Evolutionary conservation across 1,139 yeast species (phyloP), one percentile per base, ranked within the genome.

Genomic region (Suhomyces taliae): DNA sequence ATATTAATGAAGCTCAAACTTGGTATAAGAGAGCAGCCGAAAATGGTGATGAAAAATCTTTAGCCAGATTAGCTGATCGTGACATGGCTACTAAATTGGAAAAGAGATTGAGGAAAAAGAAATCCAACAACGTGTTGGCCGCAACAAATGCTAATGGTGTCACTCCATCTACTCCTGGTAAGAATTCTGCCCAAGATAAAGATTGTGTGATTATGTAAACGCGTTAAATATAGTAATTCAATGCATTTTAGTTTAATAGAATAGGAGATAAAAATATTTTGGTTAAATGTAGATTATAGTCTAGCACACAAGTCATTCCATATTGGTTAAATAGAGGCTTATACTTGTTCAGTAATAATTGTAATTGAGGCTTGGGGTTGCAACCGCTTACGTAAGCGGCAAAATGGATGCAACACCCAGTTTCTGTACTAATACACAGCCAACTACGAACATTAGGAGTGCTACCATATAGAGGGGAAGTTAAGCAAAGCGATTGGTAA

Each of bases 11-110:
- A 57, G 87, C 96, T 0, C 82, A 83, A 59, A 67, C 69, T 39
- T 91, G 97, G 97, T 88, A 85, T 60, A 72, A 74, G 40, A 77
- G 73, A 55, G 96, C 96, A 0, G 91, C 90, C 2, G 81, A 80
- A 42, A 79, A 78, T 46, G 90, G 93, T 6, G 90, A 87, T 55
- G 82, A 77, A 49, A 80, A 86, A 51, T 90, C 95, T 1, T 57
- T 76, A 35, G 50, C 62, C 3, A 60, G 79, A 49, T 54, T 76
- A 39, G 56, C 55, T 8, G 72, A 75, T 57, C 66, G 64, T 51
- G 73, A 66, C 31, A 50, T 61, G 45, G 69, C 63, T 3, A 58
- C 67, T 7, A 64, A 64, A 48, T 55, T 72, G 36, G 61, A 65
- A 41, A 70, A 70, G 56, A 57, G 57, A 37, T 39, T 60, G 41